phyloP scores from a whole-genome alignment of 495 filamentous ascomycete genomes.

The Parathielavia hyrcaniae region DNA sequence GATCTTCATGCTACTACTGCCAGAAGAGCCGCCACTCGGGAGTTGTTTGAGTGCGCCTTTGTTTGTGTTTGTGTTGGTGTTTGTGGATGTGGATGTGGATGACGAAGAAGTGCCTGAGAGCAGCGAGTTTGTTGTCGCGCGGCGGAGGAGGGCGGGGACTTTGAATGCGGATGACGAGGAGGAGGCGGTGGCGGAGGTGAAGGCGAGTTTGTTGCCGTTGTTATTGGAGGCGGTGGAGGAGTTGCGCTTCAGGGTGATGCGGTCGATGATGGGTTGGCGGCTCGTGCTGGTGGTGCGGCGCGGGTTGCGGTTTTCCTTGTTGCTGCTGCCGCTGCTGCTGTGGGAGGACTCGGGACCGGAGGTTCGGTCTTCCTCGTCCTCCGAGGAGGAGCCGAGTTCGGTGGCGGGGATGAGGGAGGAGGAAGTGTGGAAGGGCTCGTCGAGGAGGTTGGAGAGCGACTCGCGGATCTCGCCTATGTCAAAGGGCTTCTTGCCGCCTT shows the following conservation, averaged over 20 bases:
- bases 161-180: constrained; percentile 46
- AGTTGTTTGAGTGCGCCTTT: not conserved
- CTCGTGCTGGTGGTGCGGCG: constrained; percentile 45
- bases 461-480: constrained; percentile 73
- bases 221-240: constrained; percentile 43
- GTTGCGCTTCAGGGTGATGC: constrained; percentile 68
- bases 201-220: constrained; percentile 49
- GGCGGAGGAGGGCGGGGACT: constrained; percentile 71
- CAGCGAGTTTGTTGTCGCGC: constrained; percentile 61
- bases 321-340: constrained; percentile 21
- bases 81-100: constrained; percentile 22
- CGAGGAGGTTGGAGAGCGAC: constrained; percentile 73
- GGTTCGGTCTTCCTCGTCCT: constrained; percentile 23
- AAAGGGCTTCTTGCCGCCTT: constrained; percentile 50
- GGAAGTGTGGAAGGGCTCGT: constrained; percentile 46
- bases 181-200: constrained; percentile 34
- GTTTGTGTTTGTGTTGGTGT: constrained; percentile 19
- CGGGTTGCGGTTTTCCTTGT: constrained; percentile 41
- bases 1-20: constrained; percentile 43
- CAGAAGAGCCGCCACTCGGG: constrained; percentile 22
- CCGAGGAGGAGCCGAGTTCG: constrained; percentile 38
- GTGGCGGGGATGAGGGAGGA: constrained; percentile 44
- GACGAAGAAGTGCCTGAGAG: constrained; percentile 31
- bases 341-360: constrained; percentile 23
- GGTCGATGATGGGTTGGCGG: constrained; percentile 61